phyloP scores from a whole-genome alignment of 495 filamentous ascomycete genomes.

The Aspergillus cavernicola region DNA sequence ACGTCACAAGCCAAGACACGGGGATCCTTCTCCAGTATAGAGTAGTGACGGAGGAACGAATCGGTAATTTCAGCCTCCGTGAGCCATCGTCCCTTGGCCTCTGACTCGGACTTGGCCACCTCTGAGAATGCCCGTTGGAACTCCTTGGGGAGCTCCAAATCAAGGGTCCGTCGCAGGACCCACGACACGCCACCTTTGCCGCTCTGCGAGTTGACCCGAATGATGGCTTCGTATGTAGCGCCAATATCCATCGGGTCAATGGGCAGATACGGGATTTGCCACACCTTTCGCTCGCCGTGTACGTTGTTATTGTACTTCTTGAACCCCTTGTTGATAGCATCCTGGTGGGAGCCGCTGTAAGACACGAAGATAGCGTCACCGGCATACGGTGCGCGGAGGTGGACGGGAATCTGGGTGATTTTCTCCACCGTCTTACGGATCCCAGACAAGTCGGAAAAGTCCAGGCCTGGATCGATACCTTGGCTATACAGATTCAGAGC shows the following conservation, averaged over 20 bases:
- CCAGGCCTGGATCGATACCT: slow-evolving; percentile 72
- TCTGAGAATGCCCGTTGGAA: neutral
- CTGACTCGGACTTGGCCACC: no score
- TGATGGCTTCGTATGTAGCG: slow-evolving; percentile 82
- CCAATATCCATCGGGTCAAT: slow-evolving; percentile 84
- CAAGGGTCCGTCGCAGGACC: slow-evolving; percentile 55
- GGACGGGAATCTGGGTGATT: slow-evolving; percentile 81
- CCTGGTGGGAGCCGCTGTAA: slow-evolving; percentile 84
- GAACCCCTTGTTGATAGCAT: slow-evolving; percentile 92
- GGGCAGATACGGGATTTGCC: slow-evolving; percentile 77
- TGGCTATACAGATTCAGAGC: slow-evolving; percentile 88
- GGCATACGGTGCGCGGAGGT: slow-evolving; percentile 75
- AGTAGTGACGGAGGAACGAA: no score
- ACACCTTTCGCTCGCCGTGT: slow-evolving; percentile 13
- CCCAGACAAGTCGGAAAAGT: slow-evolving; percentile 74
- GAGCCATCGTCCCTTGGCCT: no score
- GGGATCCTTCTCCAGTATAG: no score
- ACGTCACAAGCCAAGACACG: no score
- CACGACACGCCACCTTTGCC: slow-evolving; percentile 86
- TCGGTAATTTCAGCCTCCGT: no score
- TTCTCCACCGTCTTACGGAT: slow-evolving; percentile 77
- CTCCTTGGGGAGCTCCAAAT: slow-evolving; percentile 46
- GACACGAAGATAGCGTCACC: slow-evolving; percentile 79
- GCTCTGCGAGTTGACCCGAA: slow-evolving; percentile 84
- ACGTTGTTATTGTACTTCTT: slow-evolving; percentile 22